Evolutionary conservation across 345 rosid genomes (phyloP), one percentile per base, ranked within the genome.

Genomic region (Dovyalis caffra): DNA sequence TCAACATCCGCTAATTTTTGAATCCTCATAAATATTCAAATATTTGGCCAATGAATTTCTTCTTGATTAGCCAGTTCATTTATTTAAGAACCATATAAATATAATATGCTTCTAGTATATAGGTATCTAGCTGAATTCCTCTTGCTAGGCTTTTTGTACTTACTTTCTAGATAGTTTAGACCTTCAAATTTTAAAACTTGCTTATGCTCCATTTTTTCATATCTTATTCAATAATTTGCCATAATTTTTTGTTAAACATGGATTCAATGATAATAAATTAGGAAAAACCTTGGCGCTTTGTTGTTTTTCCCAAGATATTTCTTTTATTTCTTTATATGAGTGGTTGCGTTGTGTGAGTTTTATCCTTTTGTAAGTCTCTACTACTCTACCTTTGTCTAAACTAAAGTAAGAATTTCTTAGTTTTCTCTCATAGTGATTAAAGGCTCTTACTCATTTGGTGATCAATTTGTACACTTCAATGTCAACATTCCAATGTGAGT

Each of bases 381-480:
- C 57, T 32, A n/a, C 25, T 18, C 56, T 29, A 28, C 40, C 29
- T 71, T 37, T 8, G 2, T 70, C 31, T 23, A 18, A 20, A 51
- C 20, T 66, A 3, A 26, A 15, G 64, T 56, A 61, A 25, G 29
- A 25, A 8, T 43, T 37, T 70, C 25, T 23, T 18, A 18, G n/a
- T 75, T 20, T 8, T 65, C 60, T 53, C 34, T 45, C 37, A 71
- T 88, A 93, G 97, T 97, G 70, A 87, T 96, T 67, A 93, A 92
- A 81, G 76, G 87, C 72, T 88, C 98, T 2, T 77, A 78, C 77
- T 80, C 87, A 74, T 88, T 82, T 31, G 99, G 99, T 21, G 97
- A 96, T 83, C 97, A 93, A 64, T 96, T 78, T 74, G 99, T 96
- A 81, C 97, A 96, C 79, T 96, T 90, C 86, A 93, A 88, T 64